Evolutionary conservation across 2,329 filamentous ascomycete species (phyloP).

Genomic region (Trichoderma pleuroti): DNA sequence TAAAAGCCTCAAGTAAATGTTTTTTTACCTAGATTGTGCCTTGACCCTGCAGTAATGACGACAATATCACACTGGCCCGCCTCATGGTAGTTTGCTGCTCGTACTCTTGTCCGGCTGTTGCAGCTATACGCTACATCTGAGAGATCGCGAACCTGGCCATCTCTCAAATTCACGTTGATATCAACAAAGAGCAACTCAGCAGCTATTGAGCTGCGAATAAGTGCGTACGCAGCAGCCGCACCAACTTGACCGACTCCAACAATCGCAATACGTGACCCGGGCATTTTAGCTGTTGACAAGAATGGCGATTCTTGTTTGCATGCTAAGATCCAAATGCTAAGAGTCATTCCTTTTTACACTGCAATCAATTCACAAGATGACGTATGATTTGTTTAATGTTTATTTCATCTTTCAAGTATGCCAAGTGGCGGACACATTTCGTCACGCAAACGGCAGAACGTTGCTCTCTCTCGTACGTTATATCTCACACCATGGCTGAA

Average conservation of each 20-base stretch:
- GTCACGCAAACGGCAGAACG: background rate
- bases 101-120: constrained; percentile 40
- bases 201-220: constrained; percentile 47
- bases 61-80: constrained; percentile 53
- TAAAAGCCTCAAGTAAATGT: background rate
- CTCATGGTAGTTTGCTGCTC: constrained; percentile 43
- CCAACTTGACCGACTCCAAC: constrained; percentile 39
- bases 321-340: background rate
- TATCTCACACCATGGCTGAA: background rate
- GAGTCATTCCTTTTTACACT: background rate
- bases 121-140: constrained; percentile 47
- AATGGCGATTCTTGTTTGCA: background rate
- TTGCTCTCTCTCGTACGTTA: background rate
- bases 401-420: background rate
- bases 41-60: constrained; percentile 53
- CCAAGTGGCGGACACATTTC: background rate
- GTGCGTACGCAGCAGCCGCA: constrained; percentile 47
- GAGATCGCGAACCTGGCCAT: constrained; percentile 51
- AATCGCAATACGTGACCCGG: background rate
- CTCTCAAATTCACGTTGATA: constrained; percentile 42
- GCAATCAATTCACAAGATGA: background rate
- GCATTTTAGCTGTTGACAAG: background rate
- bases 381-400: background rate
- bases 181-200: constrained; percentile 53
- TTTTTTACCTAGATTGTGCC: constrained; percentile 30